These are phyloP conservation scores for Pseudonectria foliicola DNA, from an alignment of 2,329 filamentous ascomycete genomes.

Conservation along the genomic window DNA sequence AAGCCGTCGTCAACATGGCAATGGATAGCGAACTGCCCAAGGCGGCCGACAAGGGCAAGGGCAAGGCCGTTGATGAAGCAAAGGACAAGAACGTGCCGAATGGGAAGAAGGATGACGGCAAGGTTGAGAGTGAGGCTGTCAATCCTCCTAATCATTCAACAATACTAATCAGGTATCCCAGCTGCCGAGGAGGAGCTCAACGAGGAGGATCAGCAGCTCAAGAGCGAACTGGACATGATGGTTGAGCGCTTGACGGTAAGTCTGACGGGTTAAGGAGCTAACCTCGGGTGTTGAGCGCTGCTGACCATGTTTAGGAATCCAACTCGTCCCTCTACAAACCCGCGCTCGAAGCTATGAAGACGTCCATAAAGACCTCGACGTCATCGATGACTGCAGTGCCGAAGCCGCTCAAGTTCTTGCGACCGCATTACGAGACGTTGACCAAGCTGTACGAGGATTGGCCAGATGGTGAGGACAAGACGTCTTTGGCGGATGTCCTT, in stretches of 20 bases:
- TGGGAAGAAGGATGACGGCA: slow-evolving; percentile 71
- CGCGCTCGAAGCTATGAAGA: slow-evolving; percentile 93
- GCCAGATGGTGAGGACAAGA: slow-evolving; percentile 78
- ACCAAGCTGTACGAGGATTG: slow-evolving; percentile 85
- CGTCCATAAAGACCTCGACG: slow-evolving; percentile 96
- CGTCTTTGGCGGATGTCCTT: slow-evolving; percentile 84
- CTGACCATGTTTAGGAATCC: slow-evolving; percentile 56
- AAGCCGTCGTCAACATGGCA: slow-evolving; percentile 60
- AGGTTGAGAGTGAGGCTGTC: slow-evolving; percentile 38
- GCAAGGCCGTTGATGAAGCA: slow-evolving; percentile 70
- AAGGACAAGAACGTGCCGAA: slow-evolving; percentile 63
- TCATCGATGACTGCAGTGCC: slow-evolving; percentile 99
- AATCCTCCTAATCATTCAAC: slow-evolving; percentile 6
- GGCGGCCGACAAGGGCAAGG: slow-evolving; percentile 90
- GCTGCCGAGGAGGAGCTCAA: slow-evolving; percentile 74
- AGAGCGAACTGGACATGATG: slow-evolving; percentile 95
- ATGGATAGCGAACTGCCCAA: slow-evolving; percentile 85
- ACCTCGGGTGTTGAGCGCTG: neutral
- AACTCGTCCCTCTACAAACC: slow-evolving; percentile 84
- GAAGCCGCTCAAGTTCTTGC: slow-evolving; percentile 94
- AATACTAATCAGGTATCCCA: slow-evolving; percentile 17
- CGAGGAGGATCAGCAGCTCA: slow-evolving; percentile 97
- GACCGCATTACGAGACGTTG: slow-evolving; percentile 90
- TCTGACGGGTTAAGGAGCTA: neutral
- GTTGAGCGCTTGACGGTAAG: slow-evolving; percentile 85